Evolutionary conservation across 257 asterid genomes (phyloP).

Genomic region (Nicotiana tabacum): DNA sequence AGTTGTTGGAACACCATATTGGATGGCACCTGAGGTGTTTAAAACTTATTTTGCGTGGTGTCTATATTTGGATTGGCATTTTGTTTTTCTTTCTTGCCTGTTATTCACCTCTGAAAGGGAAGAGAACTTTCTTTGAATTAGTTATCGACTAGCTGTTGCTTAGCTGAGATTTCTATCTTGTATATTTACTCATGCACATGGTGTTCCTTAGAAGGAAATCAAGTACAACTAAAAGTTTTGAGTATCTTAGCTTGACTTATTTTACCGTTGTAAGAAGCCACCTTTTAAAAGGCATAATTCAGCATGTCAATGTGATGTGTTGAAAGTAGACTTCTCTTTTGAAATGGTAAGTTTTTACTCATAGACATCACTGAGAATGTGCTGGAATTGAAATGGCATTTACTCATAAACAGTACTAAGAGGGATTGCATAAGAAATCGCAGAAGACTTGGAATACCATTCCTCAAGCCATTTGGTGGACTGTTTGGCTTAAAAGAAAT

Average conservation of each 20-base stretch:
- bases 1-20: slow-evolving; percentile 98
- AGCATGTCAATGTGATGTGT: background rate
- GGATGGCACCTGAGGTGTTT: slow-evolving; percentile 99
- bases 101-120: slow-evolving; percentile 5
- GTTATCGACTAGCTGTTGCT: background rate
- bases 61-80: background rate
- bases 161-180: background rate
- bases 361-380: too few species aligned
- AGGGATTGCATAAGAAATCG: background rate
- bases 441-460: background rate
- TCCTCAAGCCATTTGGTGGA: background rate
- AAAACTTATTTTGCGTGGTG: background rate
- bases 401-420: background rate
- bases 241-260: background rate
- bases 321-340: background rate
- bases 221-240: background rate
- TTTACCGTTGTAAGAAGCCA: background rate
- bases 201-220: background rate
- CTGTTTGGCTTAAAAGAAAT: background rate
- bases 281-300: background rate
- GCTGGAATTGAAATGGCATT: too few species aligned
- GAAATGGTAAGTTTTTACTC: too few species aligned
- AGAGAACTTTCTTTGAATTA: background rate
- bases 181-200: background rate
- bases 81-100: slow-evolving; percentile 1